Evolutionary conservation across 2,329 filamentous ascomycete species (phyloP), one percentile per base, ranked within the genome.

Genomic region (Penicillium hesseltinei): DNA sequence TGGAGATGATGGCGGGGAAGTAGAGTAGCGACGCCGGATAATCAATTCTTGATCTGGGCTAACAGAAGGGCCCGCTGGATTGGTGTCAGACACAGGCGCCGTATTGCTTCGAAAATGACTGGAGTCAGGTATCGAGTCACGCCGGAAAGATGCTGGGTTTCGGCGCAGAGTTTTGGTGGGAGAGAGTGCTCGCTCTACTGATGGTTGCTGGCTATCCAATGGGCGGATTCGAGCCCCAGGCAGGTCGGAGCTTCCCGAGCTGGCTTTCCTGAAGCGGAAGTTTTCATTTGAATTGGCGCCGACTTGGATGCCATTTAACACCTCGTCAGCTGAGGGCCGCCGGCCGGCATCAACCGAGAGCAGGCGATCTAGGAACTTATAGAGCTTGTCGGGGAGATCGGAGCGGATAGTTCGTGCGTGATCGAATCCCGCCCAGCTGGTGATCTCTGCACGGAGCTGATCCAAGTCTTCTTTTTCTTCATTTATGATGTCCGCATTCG

Each of bases 401-500:
- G 89, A 86, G 2, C 93, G 84, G 62, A 88, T 83, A 36, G 87
- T 82, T 35, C 86, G 82, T 64, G 90, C 88, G 58, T 91, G 88
- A 61, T 91, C 85, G 66, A 97, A 96, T 0, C 94, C 94, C 53
- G 86, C 80, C 94, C 94, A 99, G 35, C 83, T 81, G 11, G 86
- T 86, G 56, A 99, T 97, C 73, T 99, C 94, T 3, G 82, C 88
- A 42, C 92, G 86, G 31, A 99, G 81, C 63, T 87, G 80, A 65
- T 97, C 92, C 5, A 97, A 81, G 63, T 97, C 92, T 71, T 99
- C 94, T 54, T 91, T 87, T 69, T 97, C 93, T 73, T 97, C 93
- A 58, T 96, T 86, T 23, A 95, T 81, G 4, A 88, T 82, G 70
- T 97, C 93, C 51, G 92, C 91, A 65, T 88, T 90, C 25, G 78